A percentile compares a stretch with the other conserved stretches of the same genome.
These are phyloP conservation scores for Boehmeria nivea DNA, from an alignment of 306 rosid genomes.

Conservation along the genomic window DNA sequence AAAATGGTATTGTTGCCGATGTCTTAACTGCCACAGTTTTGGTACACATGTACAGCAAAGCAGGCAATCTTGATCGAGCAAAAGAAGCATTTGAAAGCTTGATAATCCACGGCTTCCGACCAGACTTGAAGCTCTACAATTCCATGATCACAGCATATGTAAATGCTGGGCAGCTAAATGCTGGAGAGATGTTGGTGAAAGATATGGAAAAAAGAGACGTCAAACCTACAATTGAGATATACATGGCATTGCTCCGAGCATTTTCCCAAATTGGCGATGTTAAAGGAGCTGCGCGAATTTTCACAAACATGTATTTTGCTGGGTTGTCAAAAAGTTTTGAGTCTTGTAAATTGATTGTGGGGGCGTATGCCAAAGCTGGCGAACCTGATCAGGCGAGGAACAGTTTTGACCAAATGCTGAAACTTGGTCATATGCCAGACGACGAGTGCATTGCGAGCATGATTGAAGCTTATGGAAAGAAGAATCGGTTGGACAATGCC, in stretches of 20 bases:
- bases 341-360: conserved; percentile 59
- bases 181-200: conserved; percentile 45
- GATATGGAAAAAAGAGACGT: conserved; percentile 61
- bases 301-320: conserved; percentile 52
- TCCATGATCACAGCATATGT: conserved; percentile 68
- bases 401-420: conserved; percentile 57
- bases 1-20: conserved; percentile 54
- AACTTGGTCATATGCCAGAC: conserved; percentile 58
- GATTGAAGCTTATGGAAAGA: conserved; percentile 64
- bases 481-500: conserved; percentile 63
- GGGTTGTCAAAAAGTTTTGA: conserved; percentile 47
- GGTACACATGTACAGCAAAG: conserved; percentile 81
- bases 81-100: conserved; percentile 55
- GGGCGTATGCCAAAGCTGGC: conserved; percentile 42
- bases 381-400: conserved; percentile 51
- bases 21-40: conserved; percentile 39
- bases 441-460: conserved; percentile 76
- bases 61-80: conserved; percentile 56
- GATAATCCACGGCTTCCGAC: conserved; percentile 61
- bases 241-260: conserved; percentile 56
- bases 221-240: conserved; percentile 53
- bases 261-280: conserved; percentile 46
- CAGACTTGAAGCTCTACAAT: conserved; percentile 49
- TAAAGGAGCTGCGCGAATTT: conserved; percentile 40
- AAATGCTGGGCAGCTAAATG: conserved; percentile 49